Conservation (phyloP, 1,284 basidiomycete species). For the Irpex rosettiformis region DNA sequence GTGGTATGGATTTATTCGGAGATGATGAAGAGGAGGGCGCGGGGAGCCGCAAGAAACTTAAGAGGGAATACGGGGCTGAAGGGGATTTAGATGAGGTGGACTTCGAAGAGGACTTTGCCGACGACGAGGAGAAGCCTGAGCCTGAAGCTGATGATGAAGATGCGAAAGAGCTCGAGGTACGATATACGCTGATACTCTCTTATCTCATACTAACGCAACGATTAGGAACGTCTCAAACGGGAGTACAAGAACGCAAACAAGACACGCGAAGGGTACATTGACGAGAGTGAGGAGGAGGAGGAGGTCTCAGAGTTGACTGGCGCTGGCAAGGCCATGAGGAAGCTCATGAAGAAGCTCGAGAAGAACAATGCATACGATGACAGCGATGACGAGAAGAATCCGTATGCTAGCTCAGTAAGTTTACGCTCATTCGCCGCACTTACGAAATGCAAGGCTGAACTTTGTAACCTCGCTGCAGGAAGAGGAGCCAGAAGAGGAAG, state of each 20-base stretch:
- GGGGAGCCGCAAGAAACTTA: slow-evolving; percentile 38
- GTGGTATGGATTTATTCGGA: slow-evolving; percentile 57
- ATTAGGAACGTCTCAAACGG: slow-evolving; percentile 78
- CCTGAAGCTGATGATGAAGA: slow-evolving; percentile 80
- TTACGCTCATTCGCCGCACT: background rate
- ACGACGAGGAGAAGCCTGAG: slow-evolving; percentile 80
- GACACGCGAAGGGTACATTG: slow-evolving; percentile 61
- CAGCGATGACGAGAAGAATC: slow-evolving; percentile 78
- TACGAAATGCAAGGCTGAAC: slow-evolving; percentile 8
- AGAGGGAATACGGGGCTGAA: slow-evolving; percentile 62
- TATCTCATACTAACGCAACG: background rate
- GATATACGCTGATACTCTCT: slow-evolving; percentile 16
- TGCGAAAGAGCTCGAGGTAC: slow-evolving; percentile 80
- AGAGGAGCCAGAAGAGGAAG: slow-evolving; percentile 68
- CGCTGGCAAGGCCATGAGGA: slow-evolving; percentile 74
- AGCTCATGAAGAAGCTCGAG: slow-evolving; percentile 70
- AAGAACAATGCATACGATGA: slow-evolving; percentile 78
- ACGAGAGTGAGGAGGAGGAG: slow-evolving; percentile 71
- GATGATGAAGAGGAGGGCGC: slow-evolving; percentile 54
- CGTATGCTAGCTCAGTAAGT: slow-evolving; percentile 74
- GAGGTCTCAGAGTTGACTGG: slow-evolving; percentile 55
- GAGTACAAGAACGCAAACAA: slow-evolving; percentile 80
- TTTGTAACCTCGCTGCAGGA: slow-evolving; percentile 37
- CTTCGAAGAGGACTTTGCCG: slow-evolving; percentile 82
- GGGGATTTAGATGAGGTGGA: slow-evolving; percentile 79